Evolutionary conservation across 768 basidiomycete species (phyloP).

Genomic region (Floccularia luteovirens): DNA sequence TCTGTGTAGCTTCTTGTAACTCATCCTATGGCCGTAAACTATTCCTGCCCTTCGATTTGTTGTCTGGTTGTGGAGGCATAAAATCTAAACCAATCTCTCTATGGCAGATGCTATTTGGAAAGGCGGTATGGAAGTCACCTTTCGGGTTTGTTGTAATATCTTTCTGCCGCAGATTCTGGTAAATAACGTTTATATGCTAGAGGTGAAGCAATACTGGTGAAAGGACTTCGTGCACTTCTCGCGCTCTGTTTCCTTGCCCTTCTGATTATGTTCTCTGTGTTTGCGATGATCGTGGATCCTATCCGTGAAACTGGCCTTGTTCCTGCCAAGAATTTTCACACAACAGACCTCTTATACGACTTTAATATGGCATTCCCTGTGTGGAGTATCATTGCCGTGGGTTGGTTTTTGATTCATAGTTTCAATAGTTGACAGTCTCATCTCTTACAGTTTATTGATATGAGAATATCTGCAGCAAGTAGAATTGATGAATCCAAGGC

Average conservation of each 20-base stretch:
- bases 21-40: not conserved
- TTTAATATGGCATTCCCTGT: constrained; percentile 3
- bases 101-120: not conserved
- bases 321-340: constrained; percentile 3
- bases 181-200: not conserved
- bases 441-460: not conserved
- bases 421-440: not conserved
- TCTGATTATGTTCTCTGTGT: not conserved
- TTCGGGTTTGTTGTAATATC: not conserved
- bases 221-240: not conserved
- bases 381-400: constrained; percentile 6
- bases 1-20: not conserved
- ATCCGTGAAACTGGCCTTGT: constrained; percentile 3
- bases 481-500: not conserved
- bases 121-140: not conserved
- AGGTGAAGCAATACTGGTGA: not conserved
- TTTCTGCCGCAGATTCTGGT: not conserved
- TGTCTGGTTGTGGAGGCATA: not conserved
- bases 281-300: constrained; percentile 5
- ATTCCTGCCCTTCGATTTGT: not conserved
- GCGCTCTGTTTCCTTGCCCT: not conserved
- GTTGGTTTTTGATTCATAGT: not conserved
- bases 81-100: not conserved
- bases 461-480: not conserved
- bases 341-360: constrained; percentile 3